Base-by-base conservation (phyloP, 1,139 yeast species). In the Diutina scorzettiae region DNA sequence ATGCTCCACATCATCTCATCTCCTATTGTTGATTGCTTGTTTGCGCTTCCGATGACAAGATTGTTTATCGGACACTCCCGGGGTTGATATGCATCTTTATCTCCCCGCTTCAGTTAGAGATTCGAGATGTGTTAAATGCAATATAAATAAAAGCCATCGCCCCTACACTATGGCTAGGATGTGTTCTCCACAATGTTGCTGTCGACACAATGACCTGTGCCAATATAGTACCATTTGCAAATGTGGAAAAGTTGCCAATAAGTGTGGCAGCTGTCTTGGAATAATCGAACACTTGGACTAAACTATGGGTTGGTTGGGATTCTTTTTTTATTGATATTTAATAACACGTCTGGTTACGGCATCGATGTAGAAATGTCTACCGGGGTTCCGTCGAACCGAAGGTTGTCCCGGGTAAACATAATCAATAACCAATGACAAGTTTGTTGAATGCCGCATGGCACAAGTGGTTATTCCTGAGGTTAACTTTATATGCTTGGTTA, bases 221-320 rank as follows among this genome's bases (percentile, higher is more conserved):
- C 39, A 34, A 14, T 34, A 34, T 16, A 23, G 28, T 28, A 34
- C 39, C 39, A 34, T 34, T 34, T 34, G 39, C 28, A 34, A 34
- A 28, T 34, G 39, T 34, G 39, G 39, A 11, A 34, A 34, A n/a
- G 39, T 34, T 8, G 39, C 39, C 28, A 34, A 34, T 16, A 34
- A 34, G 39, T 34, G 39, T 23, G 39, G 39, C 24, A 34, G 39
- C 27, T 34, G 39, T 14, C 28, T 34, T 14, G 39, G 39, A n/a
- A 34, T 34, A 11, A 34, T 34, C 28, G 39, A 34, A 5, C 39
- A 34, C 25, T 34, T 34, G 19, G 39, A 34, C 18, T 34, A 34
- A 17, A 16, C n/a, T n/a, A 14, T 21, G 39, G 24, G 19, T 11
- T 4, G n/a, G 9, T 20, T 8, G 25, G 17, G 5, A 2, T 30